A percentile compares a stretch with the other conserved stretches of the same genome.
Conservation (phyloP, 1,139 yeast genomes). For the Geotrichum aggregatum region DNA sequence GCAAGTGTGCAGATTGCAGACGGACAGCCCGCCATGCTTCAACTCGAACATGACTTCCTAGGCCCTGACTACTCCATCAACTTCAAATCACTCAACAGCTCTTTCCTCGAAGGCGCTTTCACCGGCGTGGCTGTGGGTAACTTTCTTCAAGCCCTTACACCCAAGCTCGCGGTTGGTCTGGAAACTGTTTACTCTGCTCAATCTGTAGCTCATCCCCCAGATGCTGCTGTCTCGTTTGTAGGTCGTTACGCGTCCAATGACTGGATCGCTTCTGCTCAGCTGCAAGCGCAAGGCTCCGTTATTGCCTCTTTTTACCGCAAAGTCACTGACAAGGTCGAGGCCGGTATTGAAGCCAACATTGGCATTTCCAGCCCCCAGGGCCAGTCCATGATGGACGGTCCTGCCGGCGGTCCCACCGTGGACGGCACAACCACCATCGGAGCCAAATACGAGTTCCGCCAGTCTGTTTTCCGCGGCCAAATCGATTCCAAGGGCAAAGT, state of each 20-base stretch:
- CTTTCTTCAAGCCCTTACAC: constrained; percentile 80
- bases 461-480: constrained; percentile 93
- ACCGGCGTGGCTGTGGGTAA: constrained; percentile 93
- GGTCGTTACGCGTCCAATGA: constrained; percentile 82
- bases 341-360: constrained; percentile 89
- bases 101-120: constrained; percentile 66
- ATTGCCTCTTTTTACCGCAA: constrained; percentile 92
- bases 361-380: constrained; percentile 65
- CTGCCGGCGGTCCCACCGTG: constrained; percentile 75
- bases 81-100: constrained; percentile 88
- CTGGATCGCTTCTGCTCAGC: constrained; percentile 94
- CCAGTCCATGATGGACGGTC: constrained; percentile 62
- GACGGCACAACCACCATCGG: constrained; percentile 94
- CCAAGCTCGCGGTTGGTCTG: constrained; percentile 80
- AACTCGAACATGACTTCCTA: constrained; percentile 92
- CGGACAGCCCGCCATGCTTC: constrained; percentile 91
- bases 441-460: constrained; percentile 97
- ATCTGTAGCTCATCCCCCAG: constrained; percentile 78
- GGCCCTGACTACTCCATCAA: constrained; percentile 85
- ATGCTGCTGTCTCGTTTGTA: constrained; percentile 84
- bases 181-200: constrained; percentile 85
- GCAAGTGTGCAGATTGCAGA: constrained; percentile 83
- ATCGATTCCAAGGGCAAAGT: constrained; percentile 89
- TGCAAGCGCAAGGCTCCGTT: constrained; percentile 88
- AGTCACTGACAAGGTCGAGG: constrained; percentile 89